These are phyloP conservation scores for Tylopilus plumbeoviolaceoides DNA, from an alignment of 768 basidiomycete species.

Conservation along the genomic window DNA sequence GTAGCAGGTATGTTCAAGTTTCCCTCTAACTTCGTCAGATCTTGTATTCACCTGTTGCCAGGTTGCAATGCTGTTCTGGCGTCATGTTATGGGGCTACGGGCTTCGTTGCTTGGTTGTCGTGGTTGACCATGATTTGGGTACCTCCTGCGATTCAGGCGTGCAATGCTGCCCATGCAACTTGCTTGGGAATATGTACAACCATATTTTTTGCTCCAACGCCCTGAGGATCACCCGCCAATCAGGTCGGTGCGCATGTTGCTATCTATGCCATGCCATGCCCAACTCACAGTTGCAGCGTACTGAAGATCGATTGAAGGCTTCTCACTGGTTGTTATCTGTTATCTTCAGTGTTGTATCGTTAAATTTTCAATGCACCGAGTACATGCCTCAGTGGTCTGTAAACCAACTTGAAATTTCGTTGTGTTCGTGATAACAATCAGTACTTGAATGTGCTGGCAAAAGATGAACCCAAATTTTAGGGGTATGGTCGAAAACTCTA, in stretches of 20 bases:
- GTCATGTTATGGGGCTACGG: constrained; percentile 15
- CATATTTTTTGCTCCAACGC: constrained; percentile 20
- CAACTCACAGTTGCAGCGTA: too few species aligned
- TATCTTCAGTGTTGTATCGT: too few species aligned
- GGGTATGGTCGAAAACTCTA: too few species aligned
- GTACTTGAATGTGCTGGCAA: too few species aligned
- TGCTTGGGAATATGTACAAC: constrained; percentile 26
- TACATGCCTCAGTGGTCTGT: too few species aligned
- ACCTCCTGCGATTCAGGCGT: constrained; percentile 22
- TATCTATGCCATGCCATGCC: too few species aligned
- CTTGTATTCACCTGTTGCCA: background rate
- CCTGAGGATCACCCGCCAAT: constrained; percentile 7
- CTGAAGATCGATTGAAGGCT: too few species aligned
- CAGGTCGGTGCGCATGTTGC: background rate
- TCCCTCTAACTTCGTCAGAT: background rate
- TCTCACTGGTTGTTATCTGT: too few species aligned
- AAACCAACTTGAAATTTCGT: too few species aligned
- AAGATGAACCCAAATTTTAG: too few species aligned
- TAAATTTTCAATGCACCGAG: too few species aligned
- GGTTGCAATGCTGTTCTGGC: constrained; percentile 24
- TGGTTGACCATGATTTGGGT: constrained; percentile 10
- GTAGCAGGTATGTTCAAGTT: constrained; percentile 16
- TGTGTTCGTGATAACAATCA: too few species aligned
- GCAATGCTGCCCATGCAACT: constrained; percentile 19
- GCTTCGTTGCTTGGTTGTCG: constrained; percentile 17